A percentile compares a stretch with the other conserved stretches of the same genome.
These are phyloP conservation scores for Bathelium albidoporum DNA, from an alignment of 495 filamentous ascomycete species.

Conservation along the genomic window DNA sequence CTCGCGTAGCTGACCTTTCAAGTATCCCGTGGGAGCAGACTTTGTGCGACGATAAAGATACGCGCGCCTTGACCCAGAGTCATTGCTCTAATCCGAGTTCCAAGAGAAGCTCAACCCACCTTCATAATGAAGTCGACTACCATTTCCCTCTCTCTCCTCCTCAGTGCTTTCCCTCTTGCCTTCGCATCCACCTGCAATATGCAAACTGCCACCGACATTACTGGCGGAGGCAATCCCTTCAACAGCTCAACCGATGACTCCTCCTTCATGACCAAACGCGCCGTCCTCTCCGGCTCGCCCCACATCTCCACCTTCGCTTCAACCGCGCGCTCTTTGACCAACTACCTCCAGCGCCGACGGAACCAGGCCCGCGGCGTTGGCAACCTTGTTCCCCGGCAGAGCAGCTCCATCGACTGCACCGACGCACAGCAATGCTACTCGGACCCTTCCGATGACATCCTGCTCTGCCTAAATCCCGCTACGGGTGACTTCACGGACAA, in stretches of 20 bases:
- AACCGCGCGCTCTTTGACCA: background rate
- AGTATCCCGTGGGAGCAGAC: background rate
- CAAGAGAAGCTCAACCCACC: background rate
- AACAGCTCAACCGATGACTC: background rate
- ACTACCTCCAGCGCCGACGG: background rate
- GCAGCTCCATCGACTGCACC: background rate
- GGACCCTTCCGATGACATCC: background rate
- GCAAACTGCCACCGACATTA: background rate
- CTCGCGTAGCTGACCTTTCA: background rate
- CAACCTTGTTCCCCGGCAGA: background rate
- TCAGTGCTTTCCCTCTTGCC: background rate
- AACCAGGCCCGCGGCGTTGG: background rate
- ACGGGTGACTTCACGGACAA: background rate
- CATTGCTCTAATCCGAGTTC: background rate
- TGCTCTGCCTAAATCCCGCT: background rate
- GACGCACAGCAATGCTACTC: background rate
- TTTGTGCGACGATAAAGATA: background rate
- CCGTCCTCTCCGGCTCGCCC: background rate
- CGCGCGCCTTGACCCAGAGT: background rate
- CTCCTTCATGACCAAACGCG: background rate
- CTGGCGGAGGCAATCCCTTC: background rate
- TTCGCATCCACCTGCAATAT: background rate
- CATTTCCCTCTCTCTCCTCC: background rate
- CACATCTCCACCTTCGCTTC: background rate
- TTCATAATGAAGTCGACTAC: constrained; percentile 1